Percentiles rank a stretch among this genome's conserved stretches.
Conservation (phyloP, 2,329 filamentous ascomycete species). For the Penicillium expansum region DNA sequence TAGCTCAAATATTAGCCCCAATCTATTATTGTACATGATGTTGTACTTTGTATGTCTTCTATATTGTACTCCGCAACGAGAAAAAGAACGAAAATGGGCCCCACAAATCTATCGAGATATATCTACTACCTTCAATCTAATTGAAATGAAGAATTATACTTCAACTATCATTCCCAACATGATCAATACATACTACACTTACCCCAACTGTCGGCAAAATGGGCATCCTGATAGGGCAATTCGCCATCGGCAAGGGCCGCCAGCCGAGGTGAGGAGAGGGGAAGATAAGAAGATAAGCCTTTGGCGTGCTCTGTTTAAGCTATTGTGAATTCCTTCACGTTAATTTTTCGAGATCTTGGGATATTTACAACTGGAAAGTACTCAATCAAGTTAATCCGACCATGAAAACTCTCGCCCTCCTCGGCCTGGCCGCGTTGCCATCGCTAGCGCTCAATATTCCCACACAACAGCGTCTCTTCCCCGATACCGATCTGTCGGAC, state of each 20-base stretch:
- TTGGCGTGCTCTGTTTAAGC: conserved; percentile 9
- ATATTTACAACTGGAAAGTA: background rate
- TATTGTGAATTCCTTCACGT: background rate
- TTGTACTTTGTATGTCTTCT: too few species aligned
- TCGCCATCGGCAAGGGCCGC: conserved; percentile 16
- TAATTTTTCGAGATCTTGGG: background rate
- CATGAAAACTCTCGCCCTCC: conserved; percentile 19
- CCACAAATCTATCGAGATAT: background rate
- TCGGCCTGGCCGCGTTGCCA: conserved; percentile 19
- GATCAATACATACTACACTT: background rate
- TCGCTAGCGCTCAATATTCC: conserved; percentile 28
- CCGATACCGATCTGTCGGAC: background rate
- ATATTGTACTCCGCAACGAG: too few species aligned
- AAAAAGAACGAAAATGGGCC: background rate
- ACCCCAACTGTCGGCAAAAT: conserved; percentile 19
- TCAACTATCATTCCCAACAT: background rate
- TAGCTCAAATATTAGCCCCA: background rate
- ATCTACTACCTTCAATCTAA: background rate
- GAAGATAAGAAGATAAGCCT: conserved; percentile 22
- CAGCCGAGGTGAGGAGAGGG: conserved; percentile 15
- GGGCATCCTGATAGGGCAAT: conserved; percentile 14
- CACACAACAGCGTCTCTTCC: conserved; percentile 24
- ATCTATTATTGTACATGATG: background rate
- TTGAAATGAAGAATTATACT: background rate
- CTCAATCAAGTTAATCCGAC: background rate